Base-by-base conservation (phyloP, 768 basidiomycete genomes). In the Collybia mongolica region DNA sequence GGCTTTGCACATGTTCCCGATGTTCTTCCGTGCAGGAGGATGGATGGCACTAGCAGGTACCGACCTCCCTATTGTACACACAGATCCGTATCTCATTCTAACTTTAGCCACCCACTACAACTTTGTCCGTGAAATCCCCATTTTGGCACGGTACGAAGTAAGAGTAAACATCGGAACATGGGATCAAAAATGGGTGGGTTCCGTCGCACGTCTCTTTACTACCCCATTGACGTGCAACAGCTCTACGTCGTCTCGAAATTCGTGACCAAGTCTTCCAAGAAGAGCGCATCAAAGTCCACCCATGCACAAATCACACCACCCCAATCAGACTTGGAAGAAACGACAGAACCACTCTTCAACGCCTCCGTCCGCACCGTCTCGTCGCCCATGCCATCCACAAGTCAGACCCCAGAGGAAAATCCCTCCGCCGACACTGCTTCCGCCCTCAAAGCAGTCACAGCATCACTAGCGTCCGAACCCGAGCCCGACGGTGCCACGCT, bases 171-270 rank as follows among this genome's bases (percentile, higher is more conserved):
- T 88, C 2, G 83, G 70, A 9, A 69, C 76, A 5, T 91, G 89
- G 89, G 88, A 89, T 46, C 68, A 83, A 28, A 91, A 91, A 79
- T 90, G 88, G 88, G 88, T 66, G 17, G 9, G 46, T 37, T 3
- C 32, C 14, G 37, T 41, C 3, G 17, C 7, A 8, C 6, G 5
- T 24, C 18, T 40, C 29, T 6, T 0, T 9, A 32, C 20, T 36
- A 29, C 29, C 19, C 28, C 44, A 36, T 36, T 44, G 36, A 41
- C 7, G 8, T 28, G 1, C 19, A 20, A 26, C 19, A 89, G 88
- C 22, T 86, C n/a, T 89, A 83, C 61, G 24, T 85, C 43, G 65
- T 86, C 28, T 75, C 75, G 14, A 84, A 82, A 53, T 88, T 80
- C 57, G 85, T 90, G 17, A 79, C 83, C 2, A 79, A 72, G 42